Evolutionary conservation across 768 basidiomycete genomes (phyloP).

Genomic region (Trametes maxima): DNA sequence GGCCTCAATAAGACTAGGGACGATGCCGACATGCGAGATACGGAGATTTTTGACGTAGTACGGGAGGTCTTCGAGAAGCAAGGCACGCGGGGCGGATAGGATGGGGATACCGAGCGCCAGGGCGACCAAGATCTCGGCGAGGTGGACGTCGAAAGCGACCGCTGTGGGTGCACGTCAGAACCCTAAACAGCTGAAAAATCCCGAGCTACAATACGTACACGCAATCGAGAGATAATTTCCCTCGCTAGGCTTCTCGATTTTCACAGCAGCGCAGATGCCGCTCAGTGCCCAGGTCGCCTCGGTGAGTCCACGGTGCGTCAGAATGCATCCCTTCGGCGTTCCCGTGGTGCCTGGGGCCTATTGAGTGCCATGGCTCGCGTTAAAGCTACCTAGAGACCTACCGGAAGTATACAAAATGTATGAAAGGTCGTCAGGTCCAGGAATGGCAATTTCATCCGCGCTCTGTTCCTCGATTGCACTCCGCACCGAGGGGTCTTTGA

Average conservation of each 20-base stretch:
- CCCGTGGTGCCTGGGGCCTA: slow-evolving; percentile 49
- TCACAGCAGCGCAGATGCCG: slow-evolving; percentile 27
- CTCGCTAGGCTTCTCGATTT: slow-evolving; percentile 21
- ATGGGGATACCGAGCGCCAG: slow-evolving; percentile 49
- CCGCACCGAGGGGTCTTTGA: slow-evolving; percentile 29
- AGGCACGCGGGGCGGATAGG: slow-evolving; percentile 42
- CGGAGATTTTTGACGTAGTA: slow-evolving; percentile 41
- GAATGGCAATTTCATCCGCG: slow-evolving; percentile 33
- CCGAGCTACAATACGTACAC: slow-evolving; percentile 36
- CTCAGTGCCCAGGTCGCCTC: slow-evolving; percentile 36
- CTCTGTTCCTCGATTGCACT: slow-evolving; percentile 34
- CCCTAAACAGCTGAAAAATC: not conserved
- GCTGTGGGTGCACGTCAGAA: slow-evolving; percentile 34
- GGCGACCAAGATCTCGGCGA: slow-evolving; percentile 46
- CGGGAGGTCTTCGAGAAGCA: slow-evolving; percentile 46
- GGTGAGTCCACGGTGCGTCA: slow-evolving; percentile 39
- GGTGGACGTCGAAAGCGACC: slow-evolving; percentile 55
- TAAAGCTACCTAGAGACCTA: slow-evolving; percentile 17
- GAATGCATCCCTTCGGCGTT: slow-evolving; percentile 52
- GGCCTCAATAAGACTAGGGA: slow-evolving; percentile 55
- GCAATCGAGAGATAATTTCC: slow-evolving; percentile 40
- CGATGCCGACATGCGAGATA: slow-evolving; percentile 53
- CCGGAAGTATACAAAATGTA: slow-evolving; percentile 56
- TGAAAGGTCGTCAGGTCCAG: slow-evolving; percentile 38
- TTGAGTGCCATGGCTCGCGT: not conserved